phyloP scores from a whole-genome alignment of 164 flowering plant genomes.

The Umbellularia californica region DNA sequence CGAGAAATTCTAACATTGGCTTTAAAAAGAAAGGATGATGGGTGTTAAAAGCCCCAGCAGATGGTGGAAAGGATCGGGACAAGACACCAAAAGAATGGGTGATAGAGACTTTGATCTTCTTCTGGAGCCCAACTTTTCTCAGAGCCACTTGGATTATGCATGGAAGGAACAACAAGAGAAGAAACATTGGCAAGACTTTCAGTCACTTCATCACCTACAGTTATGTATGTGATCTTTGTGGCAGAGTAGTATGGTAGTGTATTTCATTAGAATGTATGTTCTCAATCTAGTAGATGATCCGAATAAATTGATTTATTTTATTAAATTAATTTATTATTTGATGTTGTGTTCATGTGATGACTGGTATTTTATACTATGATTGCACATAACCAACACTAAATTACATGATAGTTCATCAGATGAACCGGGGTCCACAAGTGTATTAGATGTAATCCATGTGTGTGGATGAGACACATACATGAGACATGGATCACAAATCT shows the following conservation, averaged over 20 bases:
- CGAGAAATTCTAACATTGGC: slow-evolving; percentile 80
- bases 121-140: slow-evolving; percentile 61
- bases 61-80: slow-evolving; percentile 87
- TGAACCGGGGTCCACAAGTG: too few species aligned
- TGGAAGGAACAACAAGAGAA: slow-evolving; percentile 74
- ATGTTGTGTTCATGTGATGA: too few species aligned
- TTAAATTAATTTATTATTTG: too few species aligned
- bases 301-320: too few species aligned
- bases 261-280: slow-evolving; percentile 28
- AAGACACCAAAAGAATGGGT: slow-evolving; percentile 84
- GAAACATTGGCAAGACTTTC: slow-evolving; percentile 56
- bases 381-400: too few species aligned
- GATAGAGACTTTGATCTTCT: slow-evolving; percentile 69
- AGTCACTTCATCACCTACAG: slow-evolving; percentile 91
- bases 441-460: too few species aligned
- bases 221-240: slow-evolving; percentile 68
- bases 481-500: too few species aligned
- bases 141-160: slow-evolving; percentile 71
- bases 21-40: slow-evolving; percentile 54
- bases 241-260: slow-evolving; percentile 85
- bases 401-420: too few species aligned
- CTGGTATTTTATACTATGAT: too few species aligned
- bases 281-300: too few species aligned
- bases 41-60: slow-evolving; percentile 87
- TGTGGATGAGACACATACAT: too few species aligned